These are phyloP conservation scores for Aspergillus brasiliensis DNA, from an alignment of 2,329 filamentous ascomycete genomes.

Conservation along the genomic window DNA sequence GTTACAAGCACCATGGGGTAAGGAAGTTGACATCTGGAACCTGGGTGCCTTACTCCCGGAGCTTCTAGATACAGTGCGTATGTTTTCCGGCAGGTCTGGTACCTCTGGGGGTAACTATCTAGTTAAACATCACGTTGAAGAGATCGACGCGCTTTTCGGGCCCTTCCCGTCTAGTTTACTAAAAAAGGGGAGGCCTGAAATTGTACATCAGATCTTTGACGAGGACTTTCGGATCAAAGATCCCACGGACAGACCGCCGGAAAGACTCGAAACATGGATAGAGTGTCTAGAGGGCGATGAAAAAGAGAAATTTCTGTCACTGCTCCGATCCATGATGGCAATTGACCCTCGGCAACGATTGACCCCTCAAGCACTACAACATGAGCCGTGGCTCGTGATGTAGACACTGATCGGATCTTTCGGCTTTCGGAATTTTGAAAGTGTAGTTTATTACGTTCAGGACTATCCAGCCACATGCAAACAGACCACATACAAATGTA, in stretches of 20 bases:
- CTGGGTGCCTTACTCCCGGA: constrained; percentile 20
- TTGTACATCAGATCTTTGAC: constrained; percentile 3
- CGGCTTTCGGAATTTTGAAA: too few species aligned
- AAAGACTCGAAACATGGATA: constrained; percentile 2
- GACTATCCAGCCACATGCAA: too few species aligned
- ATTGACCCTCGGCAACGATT: neutral
- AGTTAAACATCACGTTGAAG: constrained; percentile 2
- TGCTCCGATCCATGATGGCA: neutral
- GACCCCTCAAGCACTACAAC: neutral
- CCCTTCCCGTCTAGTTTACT: neutral
- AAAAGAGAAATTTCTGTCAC: neutral
- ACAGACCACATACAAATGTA: too few species aligned
- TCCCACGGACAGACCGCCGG: neutral
- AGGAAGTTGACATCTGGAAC: constrained; percentile 32
- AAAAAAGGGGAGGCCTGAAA: neutral
- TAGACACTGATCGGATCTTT: too few species aligned
- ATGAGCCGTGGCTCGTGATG: too few species aligned
- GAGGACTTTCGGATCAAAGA: neutral
- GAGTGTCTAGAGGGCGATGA: neutral
- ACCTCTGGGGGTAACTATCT: neutral
- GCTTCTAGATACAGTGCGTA: constrained; percentile 11
- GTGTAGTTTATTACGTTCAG: too few species aligned
- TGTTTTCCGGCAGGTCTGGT: neutral
- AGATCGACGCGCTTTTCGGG: constrained; percentile 4
- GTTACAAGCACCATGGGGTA: constrained; percentile 27